These are phyloP conservation scores for Wickerhamomyces subpelliculosus DNA, from an alignment of 805 yeast genomes.

Conservation along the genomic window DNA sequence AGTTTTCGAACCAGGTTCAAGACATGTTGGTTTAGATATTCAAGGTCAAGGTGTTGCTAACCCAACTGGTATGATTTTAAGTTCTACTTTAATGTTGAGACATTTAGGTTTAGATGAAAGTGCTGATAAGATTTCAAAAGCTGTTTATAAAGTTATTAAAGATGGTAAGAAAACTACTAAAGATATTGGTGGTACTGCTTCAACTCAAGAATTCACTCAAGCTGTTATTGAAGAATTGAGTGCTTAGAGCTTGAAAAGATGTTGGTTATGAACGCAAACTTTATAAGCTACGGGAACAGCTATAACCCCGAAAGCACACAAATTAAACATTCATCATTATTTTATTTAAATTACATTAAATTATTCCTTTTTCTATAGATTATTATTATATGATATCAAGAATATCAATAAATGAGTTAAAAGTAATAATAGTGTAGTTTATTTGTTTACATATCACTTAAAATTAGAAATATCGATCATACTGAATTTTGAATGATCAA, in stretches of 20 bases:
- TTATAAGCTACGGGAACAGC: too few species aligned
- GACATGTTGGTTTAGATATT: conserved; percentile 97
- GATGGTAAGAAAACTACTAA: conserved; percentile 81
- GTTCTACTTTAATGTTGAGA: conserved; percentile 87
- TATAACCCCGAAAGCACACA: too few species aligned
- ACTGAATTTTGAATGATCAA: too few species aligned
- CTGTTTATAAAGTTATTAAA: conserved; percentile 83
- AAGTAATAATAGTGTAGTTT: too few species aligned
- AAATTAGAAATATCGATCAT: too few species aligned
- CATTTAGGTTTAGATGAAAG: conserved; percentile 83
- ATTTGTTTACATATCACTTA: too few species aligned
- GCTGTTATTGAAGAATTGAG: conserved; percentile 73
- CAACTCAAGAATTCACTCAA: conserved; percentile 91
- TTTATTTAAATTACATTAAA: too few species aligned
- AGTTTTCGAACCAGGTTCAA: conserved; percentile 98
- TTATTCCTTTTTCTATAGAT: too few species aligned
- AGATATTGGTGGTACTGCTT: conserved; percentile 85
- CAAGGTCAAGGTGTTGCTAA: conserved; percentile 92
- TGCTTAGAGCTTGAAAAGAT: conserved; percentile 1
- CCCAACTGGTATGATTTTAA: conserved; percentile 96
- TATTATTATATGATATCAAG: too few species aligned
- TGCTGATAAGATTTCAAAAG: conserved; percentile 83
- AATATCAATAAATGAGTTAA: too few species aligned
- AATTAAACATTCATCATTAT: too few species aligned
- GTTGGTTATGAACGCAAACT: too few species aligned